These are phyloP conservation scores for Ogataea nonfermentans DNA, from an alignment of 805 yeast species.

Conservation along the genomic window DNA sequence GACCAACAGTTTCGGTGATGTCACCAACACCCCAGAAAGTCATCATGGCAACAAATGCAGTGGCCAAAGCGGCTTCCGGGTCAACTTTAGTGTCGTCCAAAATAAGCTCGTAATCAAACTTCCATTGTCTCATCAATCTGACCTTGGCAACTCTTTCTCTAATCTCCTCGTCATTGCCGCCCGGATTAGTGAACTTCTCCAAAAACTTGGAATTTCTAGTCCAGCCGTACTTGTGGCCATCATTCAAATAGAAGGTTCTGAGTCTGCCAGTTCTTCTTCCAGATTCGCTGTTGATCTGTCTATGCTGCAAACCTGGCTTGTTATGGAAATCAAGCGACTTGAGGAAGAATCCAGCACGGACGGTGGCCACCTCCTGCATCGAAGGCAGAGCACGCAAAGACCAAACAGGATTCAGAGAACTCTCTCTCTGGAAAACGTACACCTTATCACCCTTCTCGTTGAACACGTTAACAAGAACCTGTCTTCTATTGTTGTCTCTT, in stretches of 20 bases:
- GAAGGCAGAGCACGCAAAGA: slow-evolving; percentile 43
- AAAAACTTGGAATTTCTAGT: slow-evolving; percentile 48
- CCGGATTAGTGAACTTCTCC: slow-evolving; percentile 52
- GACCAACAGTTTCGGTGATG: slow-evolving; percentile 52
- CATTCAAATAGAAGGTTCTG: slow-evolving; percentile 48
- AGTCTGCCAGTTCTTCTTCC: slow-evolving; percentile 38
- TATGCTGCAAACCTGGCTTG: slow-evolving; percentile 43
- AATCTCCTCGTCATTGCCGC: slow-evolving; percentile 54
- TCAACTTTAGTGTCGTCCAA: slow-evolving; percentile 49
- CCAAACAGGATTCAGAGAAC: slow-evolving; percentile 52
- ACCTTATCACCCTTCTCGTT: slow-evolving; percentile 40
- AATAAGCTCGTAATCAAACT: slow-evolving; percentile 57
- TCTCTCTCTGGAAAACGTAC: slow-evolving; percentile 51
- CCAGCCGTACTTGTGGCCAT: slow-evolving; percentile 59
- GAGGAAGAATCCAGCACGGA: slow-evolving; percentile 46
- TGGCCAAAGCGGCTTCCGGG: slow-evolving; percentile 53
- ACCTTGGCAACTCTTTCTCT: slow-evolving; percentile 55
- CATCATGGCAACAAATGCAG: slow-evolving; percentile 60
- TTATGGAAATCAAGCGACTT: slow-evolving; percentile 50
- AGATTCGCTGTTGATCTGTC: slow-evolving; percentile 39
- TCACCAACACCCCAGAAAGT: slow-evolving; percentile 66
- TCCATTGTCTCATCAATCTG: slow-evolving; percentile 54
- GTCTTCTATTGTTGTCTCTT: slow-evolving; percentile 46
- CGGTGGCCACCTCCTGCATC: slow-evolving; percentile 48
- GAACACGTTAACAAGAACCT: slow-evolving; percentile 48